Evolutionary conservation across 768 basidiomycete species (phyloP).

Genomic region (Boletus fagicola): DNA sequence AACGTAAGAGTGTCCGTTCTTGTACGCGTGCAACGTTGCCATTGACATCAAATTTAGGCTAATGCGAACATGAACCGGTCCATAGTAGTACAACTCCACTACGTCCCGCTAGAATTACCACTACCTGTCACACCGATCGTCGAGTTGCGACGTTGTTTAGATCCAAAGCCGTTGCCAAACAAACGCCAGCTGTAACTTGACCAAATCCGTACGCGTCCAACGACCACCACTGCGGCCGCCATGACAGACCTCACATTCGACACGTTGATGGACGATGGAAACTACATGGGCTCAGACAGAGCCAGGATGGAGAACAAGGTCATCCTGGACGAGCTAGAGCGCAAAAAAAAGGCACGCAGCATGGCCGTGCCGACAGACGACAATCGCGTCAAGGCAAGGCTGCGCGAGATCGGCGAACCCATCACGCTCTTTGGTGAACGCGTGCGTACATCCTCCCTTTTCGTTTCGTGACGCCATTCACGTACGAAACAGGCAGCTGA

Average conservation of each 20-base stretch:
- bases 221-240: not conserved
- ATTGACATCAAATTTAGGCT: not conserved
- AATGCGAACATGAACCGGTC: too few species aligned
- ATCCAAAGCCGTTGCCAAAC: conserved; percentile 35
- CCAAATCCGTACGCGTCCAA: conserved; percentile 16
- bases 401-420: conserved; percentile 94
- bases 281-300: conserved; percentile 69
- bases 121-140: not conserved
- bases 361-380: conserved; percentile 98
- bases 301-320: conserved; percentile 80
- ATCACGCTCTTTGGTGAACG: conserved; percentile 98
- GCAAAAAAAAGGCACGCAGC: conserved; percentile 91
- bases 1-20: conserved; percentile 26
- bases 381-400: conserved; percentile 81
- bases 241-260: conserved; percentile 81
- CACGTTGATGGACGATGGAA: conserved; percentile 74
- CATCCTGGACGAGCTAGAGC: conserved; percentile 92
- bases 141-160: conserved; percentile 27
- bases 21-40: conserved; percentile 2
- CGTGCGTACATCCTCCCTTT: conserved; percentile 49
- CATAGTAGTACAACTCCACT: not conserved
- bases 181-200: conserved; percentile 19
- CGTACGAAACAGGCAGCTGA: conserved; percentile 75
- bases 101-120: not conserved
- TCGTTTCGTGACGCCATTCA: conserved; percentile 11